Conservation (phyloP, 768 basidiomycete species). For the Mycena epipterygia region DNA sequence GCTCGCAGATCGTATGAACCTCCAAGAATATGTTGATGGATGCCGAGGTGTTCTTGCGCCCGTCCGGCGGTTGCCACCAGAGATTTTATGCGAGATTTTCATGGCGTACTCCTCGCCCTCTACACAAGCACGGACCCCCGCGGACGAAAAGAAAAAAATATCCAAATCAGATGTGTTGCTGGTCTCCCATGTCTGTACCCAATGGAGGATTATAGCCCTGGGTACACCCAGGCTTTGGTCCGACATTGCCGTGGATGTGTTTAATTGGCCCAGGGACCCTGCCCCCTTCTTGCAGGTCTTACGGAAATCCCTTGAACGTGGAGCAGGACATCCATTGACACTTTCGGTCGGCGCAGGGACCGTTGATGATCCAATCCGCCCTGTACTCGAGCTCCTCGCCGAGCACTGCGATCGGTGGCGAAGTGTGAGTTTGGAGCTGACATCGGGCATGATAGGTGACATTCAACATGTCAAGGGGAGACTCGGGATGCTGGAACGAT, state of each 20-base stretch:
- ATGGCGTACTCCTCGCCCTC: background rate
- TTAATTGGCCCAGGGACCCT: background rate
- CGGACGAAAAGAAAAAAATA: background rate
- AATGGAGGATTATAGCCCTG: background rate
- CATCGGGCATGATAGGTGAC: background rate
- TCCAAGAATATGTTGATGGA: background rate
- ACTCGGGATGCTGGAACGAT: background rate
- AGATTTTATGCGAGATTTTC: constrained; percentile 1
- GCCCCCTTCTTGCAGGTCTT: background rate
- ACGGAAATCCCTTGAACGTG: background rate
- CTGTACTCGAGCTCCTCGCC: background rate
- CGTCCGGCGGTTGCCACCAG: background rate
- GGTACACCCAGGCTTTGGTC: background rate
- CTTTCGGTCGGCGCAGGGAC: background rate
- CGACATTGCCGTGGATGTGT: background rate
- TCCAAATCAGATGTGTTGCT: background rate
- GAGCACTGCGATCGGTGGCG: background rate
- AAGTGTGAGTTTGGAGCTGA: no score
- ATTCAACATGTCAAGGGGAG: background rate
- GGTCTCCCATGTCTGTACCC: background rate
- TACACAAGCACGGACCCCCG: no score
- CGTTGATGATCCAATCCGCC: background rate
- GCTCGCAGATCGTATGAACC: background rate
- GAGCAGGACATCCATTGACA: background rate
- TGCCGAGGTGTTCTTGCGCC: background rate